Percentiles rank a stretch among this genome's conserved stretches.
Conservation (phyloP, 306 rosid genomes). For the Senna siamea region DNA sequence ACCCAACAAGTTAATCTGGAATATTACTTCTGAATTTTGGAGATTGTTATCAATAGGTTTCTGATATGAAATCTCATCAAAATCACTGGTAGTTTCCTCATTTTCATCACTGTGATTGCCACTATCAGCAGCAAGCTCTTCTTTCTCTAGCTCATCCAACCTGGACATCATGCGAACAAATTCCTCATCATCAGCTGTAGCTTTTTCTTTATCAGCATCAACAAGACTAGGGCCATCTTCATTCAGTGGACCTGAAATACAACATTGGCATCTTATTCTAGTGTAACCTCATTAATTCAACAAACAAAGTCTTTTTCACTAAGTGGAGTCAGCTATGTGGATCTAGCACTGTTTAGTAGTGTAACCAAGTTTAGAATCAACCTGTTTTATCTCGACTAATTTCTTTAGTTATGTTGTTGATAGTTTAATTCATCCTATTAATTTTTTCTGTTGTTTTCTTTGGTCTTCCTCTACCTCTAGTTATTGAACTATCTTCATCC, state of each 20-base stretch:
- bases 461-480: too few relatives aligned
- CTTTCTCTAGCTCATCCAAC: constrained; percentile 79
- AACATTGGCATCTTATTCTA: constrained; percentile 13
- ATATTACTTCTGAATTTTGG: constrained; percentile 52
- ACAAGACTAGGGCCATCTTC: constrained; percentile 44
- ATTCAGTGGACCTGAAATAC: constrained; percentile 47
- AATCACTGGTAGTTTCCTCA: constrained; percentile 45
- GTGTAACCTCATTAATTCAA: not conserved
- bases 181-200: constrained; percentile 55
- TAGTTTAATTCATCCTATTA: too few relatives aligned
- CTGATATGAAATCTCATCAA: constrained; percentile 45
- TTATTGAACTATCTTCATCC: too few relatives aligned
- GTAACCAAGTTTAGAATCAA: too few relatives aligned
- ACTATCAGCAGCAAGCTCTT: constrained; percentile 76
- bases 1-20: constrained; percentile 34
- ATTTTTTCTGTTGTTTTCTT: too few relatives aligned
- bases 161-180: constrained; percentile 57
- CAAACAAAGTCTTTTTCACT: too few relatives aligned
- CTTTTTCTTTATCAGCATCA: constrained; percentile 36
- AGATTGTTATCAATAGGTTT: constrained; percentile 40
- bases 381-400: too few relatives aligned
- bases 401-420: too few relatives aligned
- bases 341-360: too few relatives aligned
- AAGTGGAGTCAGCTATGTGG: too few relatives aligned
- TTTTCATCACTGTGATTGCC: constrained; percentile 41